Evolutionary conservation across 1,284 basidiomycete genomes (phyloP), one percentile per base, ranked within the genome.

Genomic region (Trichosporon sp.): DNA sequence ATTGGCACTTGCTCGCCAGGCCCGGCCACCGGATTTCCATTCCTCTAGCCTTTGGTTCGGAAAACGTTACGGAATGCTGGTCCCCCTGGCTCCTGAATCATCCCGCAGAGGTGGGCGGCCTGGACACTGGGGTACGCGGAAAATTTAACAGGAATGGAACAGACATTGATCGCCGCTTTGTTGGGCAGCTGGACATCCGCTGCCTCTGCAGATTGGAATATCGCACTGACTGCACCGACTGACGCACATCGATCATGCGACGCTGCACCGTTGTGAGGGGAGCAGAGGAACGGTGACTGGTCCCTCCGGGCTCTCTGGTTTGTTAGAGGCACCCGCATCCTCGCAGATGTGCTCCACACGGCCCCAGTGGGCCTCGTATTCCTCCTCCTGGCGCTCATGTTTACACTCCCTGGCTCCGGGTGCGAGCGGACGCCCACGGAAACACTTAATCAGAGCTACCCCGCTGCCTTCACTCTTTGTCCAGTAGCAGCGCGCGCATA

Each of bases 301-400:
- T 26, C 26, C 26, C 26, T 26, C 26, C 26, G 8, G 5, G 8
- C 38, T 12, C 11, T 10, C 26, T 40, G 38, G 38, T 40, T 10
- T 54, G 51, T 54, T 6, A 54, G 19, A 54, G 51, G 51, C 51
- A 21, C 51, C 51, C 51, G 51, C 51, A 46, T 4, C 16, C 43
- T 4, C 51, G 19, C 8, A 10, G 12, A 3, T 10, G 51, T 19
- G 51, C 51, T 54, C 51, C 51, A 54, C 51, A 54, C 51, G 51
- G 51, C 51, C 51, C 51, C 51, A 54, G 51, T 54, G 51, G 51
- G 51, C 51, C 51, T 54, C 51, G 35, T 54, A 54, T 54, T 54
- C 26, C 19, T 54, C 51, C 51, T 54, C 51, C 51, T 54, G 51
- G 51, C 51, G 51, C 51, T n/a, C 51, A 14, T 14, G 4, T 16